Conservation (phyloP, 331 rosid species). For the Dryas integrifolia region DNA sequence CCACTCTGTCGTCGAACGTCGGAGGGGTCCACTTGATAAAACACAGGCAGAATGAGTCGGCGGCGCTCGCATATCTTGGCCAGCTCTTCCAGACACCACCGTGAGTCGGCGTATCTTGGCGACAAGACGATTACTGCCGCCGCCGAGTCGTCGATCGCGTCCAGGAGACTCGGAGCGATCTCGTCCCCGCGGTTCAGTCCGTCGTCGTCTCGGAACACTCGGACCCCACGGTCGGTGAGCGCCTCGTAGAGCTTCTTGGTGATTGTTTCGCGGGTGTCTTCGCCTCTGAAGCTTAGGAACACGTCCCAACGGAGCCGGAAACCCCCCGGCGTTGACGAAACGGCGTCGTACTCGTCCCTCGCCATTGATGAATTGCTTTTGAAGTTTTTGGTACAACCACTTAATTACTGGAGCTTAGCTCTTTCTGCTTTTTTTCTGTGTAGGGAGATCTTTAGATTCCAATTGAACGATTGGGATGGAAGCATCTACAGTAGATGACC, state of each 20-base stretch:
- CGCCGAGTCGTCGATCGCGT: constrained; percentile 67
- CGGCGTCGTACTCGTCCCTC: not conserved
- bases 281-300: constrained; percentile 66
- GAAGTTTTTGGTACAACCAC: too few relatives aligned
- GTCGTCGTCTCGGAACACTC: constrained; percentile 53
- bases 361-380: constrained; percentile 12
- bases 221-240: constrained; percentile 33
- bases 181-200: constrained; percentile 56
- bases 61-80: constrained; percentile 37
- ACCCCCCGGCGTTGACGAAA: constrained; percentile 24
- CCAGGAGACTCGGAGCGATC: constrained; percentile 35
- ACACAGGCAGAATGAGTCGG: constrained; percentile 51
- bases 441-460: too few relatives aligned
- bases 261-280: constrained; percentile 49
- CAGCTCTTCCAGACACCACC: constrained; percentile 66
- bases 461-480: too few relatives aligned
- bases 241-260: constrained; percentile 31
- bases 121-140: constrained; percentile 58
- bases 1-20: constrained; percentile 47
- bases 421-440: too few relatives aligned
- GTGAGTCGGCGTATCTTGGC: constrained; percentile 44
- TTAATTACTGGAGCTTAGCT: too few relatives aligned
- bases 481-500: too few relatives aligned
- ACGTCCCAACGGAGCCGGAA: constrained; percentile 72
- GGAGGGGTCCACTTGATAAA: constrained; percentile 49